These are phyloP conservation scores for Rhynchosporium agropyri DNA, from an alignment of 2,329 filamentous ascomycete genomes.

Conservation along the genomic window DNA sequence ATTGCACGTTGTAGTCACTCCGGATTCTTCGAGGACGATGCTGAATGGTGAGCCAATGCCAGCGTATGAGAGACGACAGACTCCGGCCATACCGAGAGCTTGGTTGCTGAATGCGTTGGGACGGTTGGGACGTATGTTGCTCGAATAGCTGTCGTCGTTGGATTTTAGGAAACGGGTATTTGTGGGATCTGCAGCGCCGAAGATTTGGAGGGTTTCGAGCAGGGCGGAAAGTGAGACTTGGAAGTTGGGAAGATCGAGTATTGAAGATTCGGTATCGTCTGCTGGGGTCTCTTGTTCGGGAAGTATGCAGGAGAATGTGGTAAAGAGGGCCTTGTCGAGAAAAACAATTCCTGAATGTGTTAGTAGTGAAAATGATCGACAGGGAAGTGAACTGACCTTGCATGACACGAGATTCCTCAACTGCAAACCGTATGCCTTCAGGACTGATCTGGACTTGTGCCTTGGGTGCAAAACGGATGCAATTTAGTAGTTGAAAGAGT, in stretches of 20 bases:
- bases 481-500: conserved; percentile 65
- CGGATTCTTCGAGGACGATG: conserved; percentile 82
- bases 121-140: conserved; percentile 63
- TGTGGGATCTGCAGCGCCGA: conserved; percentile 76
- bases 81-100: conserved; percentile 78
- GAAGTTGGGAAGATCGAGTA: conserved; percentile 65
- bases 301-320: conserved; percentile 73
- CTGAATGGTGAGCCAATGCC: conserved; percentile 77
- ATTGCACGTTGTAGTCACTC: conserved; percentile 86
- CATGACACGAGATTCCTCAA: conserved; percentile 87
- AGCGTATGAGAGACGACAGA: conserved; percentile 80
- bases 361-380: conserved; percentile 21
- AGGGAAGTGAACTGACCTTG: conserved; percentile 64
- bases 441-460: conserved; percentile 75
- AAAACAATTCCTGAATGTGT: conserved; percentile 67
- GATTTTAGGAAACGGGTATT: conserved; percentile 56
- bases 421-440: conserved; percentile 84
- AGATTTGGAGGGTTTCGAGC: conserved; percentile 93
- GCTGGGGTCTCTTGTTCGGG: conserved; percentile 44
- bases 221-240: conserved; percentile 85
- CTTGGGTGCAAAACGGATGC: conserved; percentile 58
- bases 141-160: conserved; percentile 62
- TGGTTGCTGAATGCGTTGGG: conserved; percentile 82
- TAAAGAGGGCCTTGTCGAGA: conserved; percentile 86
- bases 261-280: conserved; percentile 46